Evolutionary conservation across 148 eudicot genomes (phyloP).

Genomic region (Chenopodium berlandieri): DNA sequence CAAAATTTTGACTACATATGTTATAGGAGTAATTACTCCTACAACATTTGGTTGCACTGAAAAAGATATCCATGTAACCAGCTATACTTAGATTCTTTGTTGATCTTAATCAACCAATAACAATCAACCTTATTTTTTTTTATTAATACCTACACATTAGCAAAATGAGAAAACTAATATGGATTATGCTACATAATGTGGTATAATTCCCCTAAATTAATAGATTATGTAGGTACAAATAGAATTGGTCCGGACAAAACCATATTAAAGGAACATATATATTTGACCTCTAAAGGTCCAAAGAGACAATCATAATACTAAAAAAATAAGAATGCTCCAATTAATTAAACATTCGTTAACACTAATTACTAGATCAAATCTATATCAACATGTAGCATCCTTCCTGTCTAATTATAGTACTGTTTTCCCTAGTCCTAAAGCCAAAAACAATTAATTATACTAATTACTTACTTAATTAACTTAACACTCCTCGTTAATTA

Average conservation of each 20-base stretch:
- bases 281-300: background rate
- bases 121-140: too few species aligned
- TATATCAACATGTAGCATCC: background rate
- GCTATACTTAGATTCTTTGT: too few species aligned
- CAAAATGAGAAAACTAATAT: too few species aligned
- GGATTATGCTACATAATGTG: too few species aligned
- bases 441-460: too few species aligned
- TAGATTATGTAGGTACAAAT: background rate
- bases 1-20: too few species aligned
- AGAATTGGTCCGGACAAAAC: background rate
- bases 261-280: background rate
- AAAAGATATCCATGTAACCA: too few species aligned
- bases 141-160: too few species aligned
- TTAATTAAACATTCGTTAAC: conserved; percentile 12
- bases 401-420: background rate
- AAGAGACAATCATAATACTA: background rate
- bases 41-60: too few species aligned
- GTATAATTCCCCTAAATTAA: background rate
- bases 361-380: conserved; percentile 17
- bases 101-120: too few species aligned
- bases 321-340: background rate
- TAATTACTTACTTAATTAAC: background rate
- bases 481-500: background rate
- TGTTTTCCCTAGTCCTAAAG: background rate
- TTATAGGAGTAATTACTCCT: too few species aligned